phyloP scores from a whole-genome alignment of 2,329 filamentous ascomycete species.

The Ascosphaera pollenicola region DNA sequence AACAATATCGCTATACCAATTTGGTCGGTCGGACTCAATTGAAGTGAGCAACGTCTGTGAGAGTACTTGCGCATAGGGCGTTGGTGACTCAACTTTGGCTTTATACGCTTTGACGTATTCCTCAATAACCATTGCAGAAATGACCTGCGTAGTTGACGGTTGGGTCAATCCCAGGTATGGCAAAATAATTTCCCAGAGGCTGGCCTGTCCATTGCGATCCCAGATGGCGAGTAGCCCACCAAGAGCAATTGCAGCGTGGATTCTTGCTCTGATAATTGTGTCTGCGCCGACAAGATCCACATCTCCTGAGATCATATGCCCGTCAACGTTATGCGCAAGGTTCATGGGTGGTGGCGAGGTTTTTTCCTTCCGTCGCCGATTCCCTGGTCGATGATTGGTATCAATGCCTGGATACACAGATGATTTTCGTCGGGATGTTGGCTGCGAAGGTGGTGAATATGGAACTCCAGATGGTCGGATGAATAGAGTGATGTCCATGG shows the following conservation, averaged over 20 bases:
- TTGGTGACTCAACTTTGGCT: conserved; percentile 8
- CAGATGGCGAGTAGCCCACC: conserved; percentile 63
- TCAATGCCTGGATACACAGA: conserved; percentile 29
- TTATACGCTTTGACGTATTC: conserved; percentile 48
- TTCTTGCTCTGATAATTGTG: conserved; percentile 66
- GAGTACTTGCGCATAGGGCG: conserved; percentile 18
- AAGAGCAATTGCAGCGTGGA: conserved; percentile 69
- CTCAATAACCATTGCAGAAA: conserved; percentile 63
- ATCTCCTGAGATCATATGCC: conserved; percentile 93
- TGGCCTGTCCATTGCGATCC: conserved; percentile 29
- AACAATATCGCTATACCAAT: conserved; percentile 72
- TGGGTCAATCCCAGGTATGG: conserved; percentile 38
- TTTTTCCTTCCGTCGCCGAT: conserved; percentile 69
- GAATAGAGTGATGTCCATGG: conserved; percentile 77
- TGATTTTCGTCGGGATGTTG: conserved; percentile 24
- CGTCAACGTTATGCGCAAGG: conserved; percentile 84
- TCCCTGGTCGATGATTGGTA: conserved; percentile 32
- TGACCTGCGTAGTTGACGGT: conserved; percentile 59
- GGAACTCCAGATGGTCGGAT: conserved; percentile 80
- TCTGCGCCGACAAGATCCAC: conserved; percentile 86
- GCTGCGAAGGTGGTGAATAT: conserved; percentile 32
- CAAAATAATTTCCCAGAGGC: conserved; percentile 43
- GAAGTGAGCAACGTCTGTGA: conserved; percentile 45
- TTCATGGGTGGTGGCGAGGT: conserved; percentile 23
- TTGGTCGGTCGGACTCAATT: conserved; percentile 59